Percentiles rank a stretch among this genome's conserved stretches.
Conservation (phyloP, 306 rosid species). For the Gastrolobium bilobum region DNA sequence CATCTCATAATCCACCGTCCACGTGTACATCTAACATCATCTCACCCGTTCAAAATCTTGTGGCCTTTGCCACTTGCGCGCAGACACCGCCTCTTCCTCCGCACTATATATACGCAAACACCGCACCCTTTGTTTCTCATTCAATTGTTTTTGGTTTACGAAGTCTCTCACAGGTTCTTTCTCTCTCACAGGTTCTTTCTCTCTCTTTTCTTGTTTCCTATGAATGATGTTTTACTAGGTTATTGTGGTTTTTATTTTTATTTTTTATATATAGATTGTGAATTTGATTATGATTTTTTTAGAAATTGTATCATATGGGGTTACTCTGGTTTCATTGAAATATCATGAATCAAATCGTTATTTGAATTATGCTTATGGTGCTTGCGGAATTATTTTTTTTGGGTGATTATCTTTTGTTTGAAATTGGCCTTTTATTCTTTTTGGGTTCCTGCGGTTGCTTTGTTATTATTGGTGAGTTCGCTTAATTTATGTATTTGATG, state of each 20-base stretch:
- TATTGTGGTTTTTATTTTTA: no score
- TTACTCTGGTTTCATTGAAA: no score
- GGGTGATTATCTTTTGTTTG: no score
- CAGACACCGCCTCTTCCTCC: conserved; percentile 30
- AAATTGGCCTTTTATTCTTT: background rate
- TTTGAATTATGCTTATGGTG: no score
- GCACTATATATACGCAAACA: background rate
- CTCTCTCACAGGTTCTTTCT: background rate
- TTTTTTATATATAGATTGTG: no score
- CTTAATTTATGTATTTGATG: no score
- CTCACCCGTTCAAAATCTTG: conserved; percentile 14
- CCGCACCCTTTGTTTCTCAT: background rate
- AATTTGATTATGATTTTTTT: no score
- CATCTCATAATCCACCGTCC: background rate
- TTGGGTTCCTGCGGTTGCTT: background rate
- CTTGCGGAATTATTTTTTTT: no score
- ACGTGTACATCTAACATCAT: background rate
- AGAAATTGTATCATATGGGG: no score
- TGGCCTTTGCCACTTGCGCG: background rate
- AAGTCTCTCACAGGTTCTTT: conserved; percentile 9
- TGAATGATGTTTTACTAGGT: no score
- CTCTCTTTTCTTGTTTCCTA: background rate
- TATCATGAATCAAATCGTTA: no score
- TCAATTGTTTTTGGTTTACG: background rate
- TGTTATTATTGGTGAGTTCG: background rate